phyloP scores from a whole-genome alignment of 176 grass and related monocot species.

The Aegilops bicornis region DNA sequence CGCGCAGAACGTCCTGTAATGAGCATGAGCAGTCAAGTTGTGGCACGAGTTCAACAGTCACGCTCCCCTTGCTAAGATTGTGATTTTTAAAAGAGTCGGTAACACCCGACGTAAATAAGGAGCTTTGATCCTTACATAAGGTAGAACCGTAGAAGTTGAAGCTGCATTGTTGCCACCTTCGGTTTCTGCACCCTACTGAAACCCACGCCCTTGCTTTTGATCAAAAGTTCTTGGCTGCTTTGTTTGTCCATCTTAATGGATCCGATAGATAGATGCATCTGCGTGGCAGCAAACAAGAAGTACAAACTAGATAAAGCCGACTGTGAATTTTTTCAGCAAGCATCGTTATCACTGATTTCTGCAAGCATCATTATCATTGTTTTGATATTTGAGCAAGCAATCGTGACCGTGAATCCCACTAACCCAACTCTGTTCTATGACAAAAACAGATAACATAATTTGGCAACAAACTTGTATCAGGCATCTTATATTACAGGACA shows the following conservation, averaged over 20 bases:
- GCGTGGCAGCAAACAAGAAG: not conserved
- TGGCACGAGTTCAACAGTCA: no score
- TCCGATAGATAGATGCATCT: not conserved
- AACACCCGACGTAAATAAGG: not conserved
- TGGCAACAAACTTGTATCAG: not conserved
- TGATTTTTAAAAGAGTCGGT: not conserved
- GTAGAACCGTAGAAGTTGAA: not conserved
- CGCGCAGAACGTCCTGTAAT: no score
- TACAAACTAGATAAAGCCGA: not conserved
- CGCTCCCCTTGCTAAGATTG: not conserved
- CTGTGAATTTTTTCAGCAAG: no score
- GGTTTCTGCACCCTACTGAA: not conserved
- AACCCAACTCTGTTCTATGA: not conserved
- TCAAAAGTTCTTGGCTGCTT: not conserved
- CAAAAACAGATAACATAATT: not conserved
- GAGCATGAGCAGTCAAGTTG: no score
- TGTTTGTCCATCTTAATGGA: not conserved
- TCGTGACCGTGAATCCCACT: not conserved
- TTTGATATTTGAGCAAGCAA: not conserved
- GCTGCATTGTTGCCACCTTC: not conserved
- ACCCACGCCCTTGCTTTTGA: not conserved
- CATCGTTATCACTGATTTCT: no score
- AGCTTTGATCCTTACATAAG: not conserved
- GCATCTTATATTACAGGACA: not conserved
- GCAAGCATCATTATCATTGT: no score